Evolutionary conservation across 163 green algal genomes (phyloP), one percentile per base, ranked within the genome.

Genomic region (Scenedesmus sp.): DNA sequence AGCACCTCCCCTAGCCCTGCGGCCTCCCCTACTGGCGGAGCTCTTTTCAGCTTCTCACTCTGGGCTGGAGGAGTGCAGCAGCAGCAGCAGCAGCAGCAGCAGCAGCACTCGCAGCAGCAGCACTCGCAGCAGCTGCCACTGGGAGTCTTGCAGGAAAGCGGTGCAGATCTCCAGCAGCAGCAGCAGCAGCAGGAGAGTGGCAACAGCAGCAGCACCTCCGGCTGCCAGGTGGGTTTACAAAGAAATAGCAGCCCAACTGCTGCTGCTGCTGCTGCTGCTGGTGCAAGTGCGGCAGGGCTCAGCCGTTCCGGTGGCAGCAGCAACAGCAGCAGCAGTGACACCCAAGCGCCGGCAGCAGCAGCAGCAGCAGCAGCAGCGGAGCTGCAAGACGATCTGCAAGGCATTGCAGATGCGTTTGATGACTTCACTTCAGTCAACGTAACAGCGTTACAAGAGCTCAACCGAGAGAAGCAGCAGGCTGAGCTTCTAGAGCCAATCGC

Each of bases 401-500:
- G 86, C 34, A 54, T 54, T 9, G 56, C 52, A 46, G 87, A 59
- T 56, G 87, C 74, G 9, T 91, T 91, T 81, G 87, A 74, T 13
- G 87, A 91, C 57, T 91, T 91, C 81, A 66, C 60, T 10, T 60
- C 76, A 23, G 87, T 91, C n/a, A 91, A 91, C 67, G 87, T 91
- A 0, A 52, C 15, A n/a, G 87, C 87, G 56, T 20, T 91, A n/a
- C 87, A 91, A 52, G 87, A 91, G 76, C 76, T 91, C 4, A 91
- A 91, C 76, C 62, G 81, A 12, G 87, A 91, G 46, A 91, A 91
- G 76, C 87, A 91, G 76, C 87, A 87, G 52, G 76, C 74, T 5
- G 87, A 91, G 59, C 62, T 91, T 15, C 74, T 91, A 15, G 76
- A 79, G 26, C 87, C 87, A 10, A 91, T 91, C 15, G 57, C 81